Percentiles rank a stretch among this genome's conserved stretches.
Conservation (phyloP, 2,329 filamentous ascomycete genomes). For the Ophiostoma himal-ulmi region DNA sequence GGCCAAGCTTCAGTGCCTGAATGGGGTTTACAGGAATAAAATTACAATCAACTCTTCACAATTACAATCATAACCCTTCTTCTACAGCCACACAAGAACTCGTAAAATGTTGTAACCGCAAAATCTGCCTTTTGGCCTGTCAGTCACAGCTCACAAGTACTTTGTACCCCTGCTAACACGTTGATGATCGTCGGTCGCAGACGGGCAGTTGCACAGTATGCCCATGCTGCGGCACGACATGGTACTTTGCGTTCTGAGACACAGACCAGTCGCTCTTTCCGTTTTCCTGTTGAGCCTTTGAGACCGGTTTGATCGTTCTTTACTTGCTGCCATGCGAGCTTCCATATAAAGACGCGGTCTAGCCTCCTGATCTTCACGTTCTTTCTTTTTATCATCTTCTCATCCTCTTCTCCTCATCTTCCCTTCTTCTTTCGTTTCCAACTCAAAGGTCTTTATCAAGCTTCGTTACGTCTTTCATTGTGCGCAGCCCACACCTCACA, state of each 20-base stretch:
- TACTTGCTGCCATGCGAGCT: not conserved
- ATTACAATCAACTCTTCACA: not conserved
- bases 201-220: not conserved
- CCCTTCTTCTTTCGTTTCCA: not conserved
- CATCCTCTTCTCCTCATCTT: not conserved
- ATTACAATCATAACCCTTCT: not conserved
- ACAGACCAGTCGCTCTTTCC: not conserved
- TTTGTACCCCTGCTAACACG: not conserved
- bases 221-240: not conserved
- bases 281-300: not conserved
- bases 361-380: conserved; percentile 1
- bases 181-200: not conserved
- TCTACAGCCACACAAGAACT: not conserved
- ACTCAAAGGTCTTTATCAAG: not conserved
- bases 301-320: not conserved
- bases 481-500: not conserved
- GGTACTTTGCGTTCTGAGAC: not conserved
- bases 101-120: conserved; percentile 1
- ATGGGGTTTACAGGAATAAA: not conserved
- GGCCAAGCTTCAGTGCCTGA: not conserved
- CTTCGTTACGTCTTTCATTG: not conserved
- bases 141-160: not conserved
- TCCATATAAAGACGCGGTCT: conserved; percentile 1
- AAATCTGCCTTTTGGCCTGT: not conserved
- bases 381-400: not conserved